These are phyloP conservation scores for Geranomyces variabilis DNA, from an alignment of 192 early-diverging fungal genomes.

Conservation along the genomic window DNA sequence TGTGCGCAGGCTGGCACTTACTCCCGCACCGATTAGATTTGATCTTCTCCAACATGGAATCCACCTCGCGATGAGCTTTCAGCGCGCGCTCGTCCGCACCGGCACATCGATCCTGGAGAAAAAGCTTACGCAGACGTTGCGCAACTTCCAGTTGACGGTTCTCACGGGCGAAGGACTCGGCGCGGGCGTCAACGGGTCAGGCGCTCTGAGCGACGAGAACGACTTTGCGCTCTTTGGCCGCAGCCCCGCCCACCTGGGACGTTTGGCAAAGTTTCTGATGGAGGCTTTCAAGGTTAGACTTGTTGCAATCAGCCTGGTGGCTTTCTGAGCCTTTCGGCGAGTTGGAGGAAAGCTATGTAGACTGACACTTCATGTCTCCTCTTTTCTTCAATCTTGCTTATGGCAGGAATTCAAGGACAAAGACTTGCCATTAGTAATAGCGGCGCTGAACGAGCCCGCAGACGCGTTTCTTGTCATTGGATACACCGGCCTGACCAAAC, in stretches of 20 bases:
- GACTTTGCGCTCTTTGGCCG: slow-evolving; percentile 49
- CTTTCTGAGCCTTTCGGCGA: too few relatives aligned
- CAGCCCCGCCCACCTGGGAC: slow-evolving; percentile 55
- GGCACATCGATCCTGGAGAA: slow-evolving; percentile 82
- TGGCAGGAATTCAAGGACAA: slow-evolving; percentile 70
- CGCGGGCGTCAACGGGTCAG: slow-evolving; percentile 3
- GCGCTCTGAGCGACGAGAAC: slow-evolving; percentile 37
- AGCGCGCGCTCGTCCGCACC: slow-evolving; percentile 75
- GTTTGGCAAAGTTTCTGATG: slow-evolving; percentile 82
- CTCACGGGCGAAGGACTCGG: slow-evolving; percentile 32
- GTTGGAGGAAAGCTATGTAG: too few relatives aligned
- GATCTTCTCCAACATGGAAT: slow-evolving; percentile 69
- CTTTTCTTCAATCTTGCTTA: neutral
- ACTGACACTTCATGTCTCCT: too few relatives aligned
- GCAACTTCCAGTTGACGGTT: slow-evolving; percentile 74
- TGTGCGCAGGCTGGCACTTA: neutral
- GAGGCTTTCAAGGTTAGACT: slow-evolving; percentile 72
- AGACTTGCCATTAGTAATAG: slow-evolving; percentile 79
- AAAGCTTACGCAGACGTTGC: slow-evolving; percentile 72
- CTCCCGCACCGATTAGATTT: slow-evolving; percentile 31
- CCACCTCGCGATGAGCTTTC: slow-evolving; percentile 72
- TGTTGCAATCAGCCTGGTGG: too few relatives aligned
- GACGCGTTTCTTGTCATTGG: slow-evolving; percentile 76
- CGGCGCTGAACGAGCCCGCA: slow-evolving; percentile 63
- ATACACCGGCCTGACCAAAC: slow-evolving; percentile 56